Base-by-base conservation (phyloP, 805 yeast genomes). In the Kuraishia ogatae region DNA sequence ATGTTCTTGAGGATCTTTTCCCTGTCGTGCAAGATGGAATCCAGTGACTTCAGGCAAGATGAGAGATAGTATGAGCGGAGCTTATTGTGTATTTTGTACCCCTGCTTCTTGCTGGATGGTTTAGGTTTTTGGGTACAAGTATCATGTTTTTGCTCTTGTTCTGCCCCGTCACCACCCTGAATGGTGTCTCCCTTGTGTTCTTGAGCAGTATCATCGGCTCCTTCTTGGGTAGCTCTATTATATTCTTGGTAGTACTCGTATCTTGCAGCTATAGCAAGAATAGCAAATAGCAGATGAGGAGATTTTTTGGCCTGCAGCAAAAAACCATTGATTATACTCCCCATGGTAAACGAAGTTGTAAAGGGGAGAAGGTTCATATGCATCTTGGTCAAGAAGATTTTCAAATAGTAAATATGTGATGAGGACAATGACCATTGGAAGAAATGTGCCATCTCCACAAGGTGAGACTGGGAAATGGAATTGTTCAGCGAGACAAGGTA, bases 211-310 rank as follows among this genome's bases (percentile, higher is more conserved):
- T 11, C 24, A 10, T 29, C 47, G 19, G 6, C 19, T 22, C 8
- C 39, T 26, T 50, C 24, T 17, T 50, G 47, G 19, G 19, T 22
- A 51, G 50, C 23, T 22, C 20, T 43, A 13, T 52, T 64, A 48
- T 59, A 59, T 22, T 66, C 60, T 55, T 69, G 70, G 53, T 67
- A 67, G 47, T 65, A 62, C 57, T 70, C 72, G 20, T 79, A 75
- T 48, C 83, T 75, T 0, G 93, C 92, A 2, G 93, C 88, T 49
- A 83, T 85, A 0, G 93, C 89, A 50, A 87, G 64, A 2, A 86
- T 76, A 0, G 92, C 90, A 54, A 87, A 86, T 48, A 87, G 68
- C 13, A 87, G 63, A 63, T 83, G 87, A 0, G 87, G 77, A 55
- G 87, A 87, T 43, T 75, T 73, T 52, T 66, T 68, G 1, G 73